Evolutionary conservation across 2,329 filamentous ascomycete species (phyloP), one percentile per base, ranked within the genome.

Genomic region (Alternaria sp.): DNA sequence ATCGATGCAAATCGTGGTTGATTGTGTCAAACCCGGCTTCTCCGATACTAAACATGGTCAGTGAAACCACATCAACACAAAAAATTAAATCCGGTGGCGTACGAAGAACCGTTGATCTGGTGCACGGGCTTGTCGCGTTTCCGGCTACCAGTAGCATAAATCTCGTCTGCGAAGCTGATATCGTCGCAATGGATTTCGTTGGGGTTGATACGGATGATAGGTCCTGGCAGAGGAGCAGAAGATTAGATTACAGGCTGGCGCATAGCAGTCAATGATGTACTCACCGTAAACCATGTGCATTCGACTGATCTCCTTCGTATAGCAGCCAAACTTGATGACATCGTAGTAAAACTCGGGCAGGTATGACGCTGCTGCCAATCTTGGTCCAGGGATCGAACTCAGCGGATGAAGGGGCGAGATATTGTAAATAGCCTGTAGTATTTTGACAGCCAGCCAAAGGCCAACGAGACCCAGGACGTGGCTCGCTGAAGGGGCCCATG

Each of bases 291-390:
- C 61, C 40, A 71, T 60, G 54, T 80, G 78, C 69, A 79, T 68
- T 46, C 69, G 70, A 11, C 69, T 60, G 29, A 80, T 76, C 58
- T 75, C 63, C 29, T 69, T 74, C 0, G 68, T 68, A 41, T 73
- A 78, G 46, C 71, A 68, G 0, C 75, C 76, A 11, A 64, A 63
- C 28, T 62, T 59, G 14, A 75, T 44, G 8, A 75, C 67, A 65
- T 80, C 77, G 58, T 77, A 70, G 55, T 77, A 79, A 23, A 75
- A 72, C 31, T 79, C 75, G 4, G 75, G 76, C 53, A 66, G 62
- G 26, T 69, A 68, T 1, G 77, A 76, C 21, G 73, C 66, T 9
- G 76, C 77, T 9, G 76, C 72, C 14, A 78, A 42, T 51, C 61
- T 75, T 7, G 74, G 74, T 11, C 75, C 75, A 6, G 75, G 75